Base-by-base conservation (phyloP, 768 basidiomycete species). In the Boletus insuetus region DNA sequence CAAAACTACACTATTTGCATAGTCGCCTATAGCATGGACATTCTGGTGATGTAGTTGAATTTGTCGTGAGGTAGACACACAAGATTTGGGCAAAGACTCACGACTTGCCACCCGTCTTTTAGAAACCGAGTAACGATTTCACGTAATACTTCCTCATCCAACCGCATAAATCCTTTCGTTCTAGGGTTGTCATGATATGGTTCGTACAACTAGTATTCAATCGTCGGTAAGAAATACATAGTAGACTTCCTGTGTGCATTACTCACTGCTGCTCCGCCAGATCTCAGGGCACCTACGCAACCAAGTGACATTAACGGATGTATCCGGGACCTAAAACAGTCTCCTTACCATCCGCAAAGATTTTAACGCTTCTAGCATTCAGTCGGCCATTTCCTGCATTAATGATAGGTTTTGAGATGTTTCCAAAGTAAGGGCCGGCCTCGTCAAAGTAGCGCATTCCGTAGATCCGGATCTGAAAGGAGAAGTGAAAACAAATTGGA, bases 71-170 rank as follows among this genome's bases (percentile, higher is more conserved):
- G 34, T 26, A 6, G 19, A 41, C 8, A 41, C 8, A 29, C 34
- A 22, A 14, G 29, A 24, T 24, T 45, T 17, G 12, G 14, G 34
- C 42, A 29, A 17, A 38, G 34, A 76, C 89, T 71, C 68, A 93
- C 93, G 58, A 93, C 90, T 79, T 96, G 92, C 92, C 93, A 95
- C 3, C 87, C 89, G 68, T 91, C 88, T 43, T 79, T 75, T 58
- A 94, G 68, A 70, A 89, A 94, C 53, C 75, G 78, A 6, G 82
- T 82, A 53, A 94, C 84, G 20, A 85, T 75, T 32, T 81, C 74
- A 40, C 77, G 78, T 45, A 95, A 77, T 39, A 82, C 73, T 4
- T 87, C 29, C 13, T 85, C 74, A 20, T 82, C 77, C 17, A 85
- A 75, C 48, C 92, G 81, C 84, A 97, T 83, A 67, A 90, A 84